These are phyloP conservation scores for Aureobasidium sp. DNA, from an alignment of 2,329 filamentous ascomycete species.

Conservation along the genomic window DNA sequence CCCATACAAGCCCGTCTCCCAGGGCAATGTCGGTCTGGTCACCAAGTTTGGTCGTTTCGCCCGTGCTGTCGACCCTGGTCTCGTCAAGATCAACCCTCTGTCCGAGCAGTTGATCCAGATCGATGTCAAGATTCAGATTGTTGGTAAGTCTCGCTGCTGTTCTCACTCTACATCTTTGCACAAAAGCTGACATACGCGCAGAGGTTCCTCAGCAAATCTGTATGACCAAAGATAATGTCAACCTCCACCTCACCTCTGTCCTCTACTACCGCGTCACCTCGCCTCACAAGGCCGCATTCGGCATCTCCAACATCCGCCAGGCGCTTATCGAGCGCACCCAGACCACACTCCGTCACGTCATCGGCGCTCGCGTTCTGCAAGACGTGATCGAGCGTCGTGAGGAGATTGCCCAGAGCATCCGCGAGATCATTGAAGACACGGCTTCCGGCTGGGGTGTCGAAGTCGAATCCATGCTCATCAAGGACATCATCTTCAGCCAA, in stretches of 20 bases:
- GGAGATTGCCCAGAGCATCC: constrained; percentile 89
- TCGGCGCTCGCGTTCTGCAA: constrained; percentile 90
- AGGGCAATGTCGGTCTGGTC: constrained; percentile 91
- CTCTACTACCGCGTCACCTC: constrained; percentile 98
- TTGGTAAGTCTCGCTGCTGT: constrained; percentile 42
- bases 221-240: constrained; percentile 99
- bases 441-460: constrained; percentile 89
- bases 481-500: constrained; percentile 95
- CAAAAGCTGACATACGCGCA: constrained; percentile 18
- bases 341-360: constrained; percentile 92
- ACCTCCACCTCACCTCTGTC: constrained; percentile 84
- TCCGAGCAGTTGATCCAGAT: constrained; percentile 84
- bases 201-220: constrained; percentile 94
- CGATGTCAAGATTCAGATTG: constrained; percentile 98
- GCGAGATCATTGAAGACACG: constrained; percentile 96
- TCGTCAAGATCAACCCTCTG: constrained; percentile 95
- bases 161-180: not conserved
- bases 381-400: constrained; percentile 98
- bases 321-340: constrained; percentile 97
- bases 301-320: constrained; percentile 88
- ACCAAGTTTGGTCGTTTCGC: constrained; percentile 95
- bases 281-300: constrained; percentile 94
- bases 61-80: constrained; percentile 89
- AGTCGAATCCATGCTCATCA: constrained; percentile 98
- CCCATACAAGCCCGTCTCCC: constrained; percentile 84